These are phyloP conservation scores for Hemileia vastatrix DNA, from an alignment of 1,284 basidiomycete species.

Conservation along the genomic window DNA sequence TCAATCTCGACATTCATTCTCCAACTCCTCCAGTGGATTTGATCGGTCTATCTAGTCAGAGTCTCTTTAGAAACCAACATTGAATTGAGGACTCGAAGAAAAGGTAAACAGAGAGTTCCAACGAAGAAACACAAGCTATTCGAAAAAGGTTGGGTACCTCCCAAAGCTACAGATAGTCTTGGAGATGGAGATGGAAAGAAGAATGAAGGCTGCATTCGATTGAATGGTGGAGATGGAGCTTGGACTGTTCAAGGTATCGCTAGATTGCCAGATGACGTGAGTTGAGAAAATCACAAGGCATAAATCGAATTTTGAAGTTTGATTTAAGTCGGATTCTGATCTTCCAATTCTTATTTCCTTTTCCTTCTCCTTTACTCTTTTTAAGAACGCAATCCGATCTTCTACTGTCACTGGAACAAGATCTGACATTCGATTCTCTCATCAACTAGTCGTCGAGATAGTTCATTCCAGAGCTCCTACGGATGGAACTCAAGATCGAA, in stretches of 20 bases:
- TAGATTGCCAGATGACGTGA: conserved; percentile 38
- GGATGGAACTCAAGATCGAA: conserved; percentile 26
- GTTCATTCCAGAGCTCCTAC: conserved; percentile 35
- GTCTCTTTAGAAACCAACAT: conserved; percentile 40
- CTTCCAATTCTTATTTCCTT: neutral
- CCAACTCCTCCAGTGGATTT: conserved; percentile 38
- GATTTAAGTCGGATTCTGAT: neutral
- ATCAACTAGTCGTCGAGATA: conserved; percentile 40
- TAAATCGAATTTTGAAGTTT: neutral
- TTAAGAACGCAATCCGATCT: conserved; percentile 34
- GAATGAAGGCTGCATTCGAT: conserved; percentile 35
- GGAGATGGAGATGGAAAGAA: conserved; percentile 33
- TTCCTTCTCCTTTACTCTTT: neutral
- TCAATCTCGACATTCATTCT: conserved; percentile 43
- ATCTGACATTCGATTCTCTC: conserved; percentile 37
- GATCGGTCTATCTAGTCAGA: conserved; percentile 40
- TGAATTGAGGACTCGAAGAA: conserved; percentile 35
- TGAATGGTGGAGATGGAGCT: conserved; percentile 31
- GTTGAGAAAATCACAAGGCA: neutral
- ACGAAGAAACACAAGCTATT: conserved; percentile 39
- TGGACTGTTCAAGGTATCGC: conserved; percentile 43
- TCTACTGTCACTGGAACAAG: conserved; percentile 36
- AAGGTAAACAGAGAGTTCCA: conserved; percentile 36
- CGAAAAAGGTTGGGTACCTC: conserved; percentile 40
- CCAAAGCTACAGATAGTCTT: conserved; percentile 33